phyloP scores from a whole-genome alignment of 1,139 yeast species.

The Diutina sp. region DNA sequence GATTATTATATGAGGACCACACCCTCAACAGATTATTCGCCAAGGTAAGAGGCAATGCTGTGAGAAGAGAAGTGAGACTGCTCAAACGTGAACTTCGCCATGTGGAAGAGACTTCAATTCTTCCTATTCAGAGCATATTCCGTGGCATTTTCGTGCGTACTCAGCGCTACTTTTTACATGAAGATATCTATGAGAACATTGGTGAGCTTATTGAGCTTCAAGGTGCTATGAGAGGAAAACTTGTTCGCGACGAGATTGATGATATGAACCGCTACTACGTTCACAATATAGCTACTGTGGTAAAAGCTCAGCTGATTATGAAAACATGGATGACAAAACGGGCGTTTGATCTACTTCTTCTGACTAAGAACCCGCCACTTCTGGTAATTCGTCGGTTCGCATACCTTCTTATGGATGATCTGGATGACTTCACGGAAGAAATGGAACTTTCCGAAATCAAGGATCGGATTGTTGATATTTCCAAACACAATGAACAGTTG shows the following conservation, averaged over 20 bases:
- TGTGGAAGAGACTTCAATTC: slow-evolving; percentile 11
- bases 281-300: slow-evolving; percentile 40
- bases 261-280: slow-evolving; percentile 41
- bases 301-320: slow-evolving; percentile 63
- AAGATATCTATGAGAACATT: slow-evolving; percentile 37
- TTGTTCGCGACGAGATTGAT: slow-evolving; percentile 20
- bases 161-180: slow-evolving; percentile 32
- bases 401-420: slow-evolving; percentile 61
- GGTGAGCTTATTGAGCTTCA: slow-evolving; percentile 33
- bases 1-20: slow-evolving; percentile 27
- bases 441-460: slow-evolving; percentile 55
- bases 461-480: slow-evolving; percentile 52
- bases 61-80: slow-evolving; percentile 16
- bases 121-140: slow-evolving; percentile 21
- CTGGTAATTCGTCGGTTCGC: slow-evolving; percentile 70
- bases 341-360: slow-evolving; percentile 63
- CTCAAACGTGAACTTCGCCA: slow-evolving; percentile 13
- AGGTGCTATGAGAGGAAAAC: slow-evolving; percentile 33
- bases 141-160: slow-evolving; percentile 41
- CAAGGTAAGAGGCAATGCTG: slow-evolving; percentile 28
- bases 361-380: slow-evolving; percentile 65
- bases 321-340: slow-evolving; percentile 56
- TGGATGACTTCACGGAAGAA: slow-evolving; percentile 66
- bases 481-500: slow-evolving; percentile 51
- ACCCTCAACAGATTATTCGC: slow-evolving; percentile 28